Base-by-base conservation (phyloP, 768 basidiomycete species). In the Termitomyces sp. region DNA sequence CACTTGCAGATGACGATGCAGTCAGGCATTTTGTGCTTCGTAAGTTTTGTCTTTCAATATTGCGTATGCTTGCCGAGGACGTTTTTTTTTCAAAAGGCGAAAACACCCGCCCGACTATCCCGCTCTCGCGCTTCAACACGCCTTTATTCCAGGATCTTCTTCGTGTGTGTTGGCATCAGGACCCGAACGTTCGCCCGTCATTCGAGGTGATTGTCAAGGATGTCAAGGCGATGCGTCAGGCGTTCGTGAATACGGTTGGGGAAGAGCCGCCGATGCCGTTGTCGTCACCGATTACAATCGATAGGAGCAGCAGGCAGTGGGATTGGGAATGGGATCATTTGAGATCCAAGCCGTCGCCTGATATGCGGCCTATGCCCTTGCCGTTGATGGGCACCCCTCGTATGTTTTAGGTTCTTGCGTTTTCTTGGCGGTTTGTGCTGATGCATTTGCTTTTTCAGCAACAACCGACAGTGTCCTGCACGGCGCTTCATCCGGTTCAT, bases 11-110 rank as follows among this genome's bases (percentile, higher is more conserved):
- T 49, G 83, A 86, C 53, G 73, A 75, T 6, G 69, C 74, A 1
- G 80, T 87, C 28, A 72, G 73, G 30, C 71, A 73, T 53, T 74
- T 80, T 28, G 82, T 87, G 14, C 61, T 81, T 7, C 70, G 83
- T 84, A 53, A 45, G 75, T 67, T 3, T 5, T 40, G 4, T 28
- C 17, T 23, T 59, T 58, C 21, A 46, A 43, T 33, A 33, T 33
- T 12, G 35, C 3, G 35, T 12, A 7, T 35, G 35, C 35, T 35
- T 12, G 35, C 35, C 3, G 4, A 35, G 11, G 12, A 12, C 12
- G 35, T 53, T 38, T 3, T 8, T 33, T 33, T 10, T 33, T 26
- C 26, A 63, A 2, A 59, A 87, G 81, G 75, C 48, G 75, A 80
- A 57, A 73, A 82, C 42, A 72, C 68, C 33, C 80, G 85, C 11